Percentiles rank a stretch among this genome's conserved stretches.
phyloP scores from a whole-genome alignment of 768 basidiomycete genomes.

The Xerocomus brunneocitrinus region DNA sequence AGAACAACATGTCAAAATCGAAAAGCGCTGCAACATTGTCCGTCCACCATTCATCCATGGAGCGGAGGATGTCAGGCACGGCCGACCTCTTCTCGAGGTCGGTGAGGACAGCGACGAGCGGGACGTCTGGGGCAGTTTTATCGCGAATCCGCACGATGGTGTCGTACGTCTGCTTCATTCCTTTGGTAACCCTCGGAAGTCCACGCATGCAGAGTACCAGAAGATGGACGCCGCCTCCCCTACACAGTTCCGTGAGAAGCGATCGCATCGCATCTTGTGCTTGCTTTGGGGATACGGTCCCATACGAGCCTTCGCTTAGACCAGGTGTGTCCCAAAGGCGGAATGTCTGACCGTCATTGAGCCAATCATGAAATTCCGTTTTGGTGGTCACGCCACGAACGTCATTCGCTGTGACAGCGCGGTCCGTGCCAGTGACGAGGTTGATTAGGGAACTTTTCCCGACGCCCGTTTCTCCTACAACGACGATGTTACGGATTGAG shows the following conservation, averaged over 20 bases:
- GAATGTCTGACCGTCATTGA: slow-evolving; percentile 15
- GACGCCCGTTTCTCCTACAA: slow-evolving; percentile 28
- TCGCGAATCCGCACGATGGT: slow-evolving; percentile 19
- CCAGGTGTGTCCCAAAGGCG: slow-evolving; percentile 32
- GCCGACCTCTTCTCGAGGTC: slow-evolving; percentile 30
- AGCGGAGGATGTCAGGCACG: slow-evolving; percentile 11
- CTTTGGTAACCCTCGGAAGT: slow-evolving; percentile 20
- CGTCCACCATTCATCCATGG: slow-evolving; percentile 39
- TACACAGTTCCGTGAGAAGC: slow-evolving; percentile 20
- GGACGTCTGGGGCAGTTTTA: slow-evolving; percentile 14
- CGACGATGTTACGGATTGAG: slow-evolving; percentile 25
- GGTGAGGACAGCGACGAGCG: slow-evolving; percentile 27
- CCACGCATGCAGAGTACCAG: slow-evolving; percentile 27
- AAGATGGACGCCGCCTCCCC: slow-evolving; percentile 22
- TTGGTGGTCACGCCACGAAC: slow-evolving; percentile 22
- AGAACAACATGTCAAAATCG: slow-evolving; percentile 30
- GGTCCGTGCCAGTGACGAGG: slow-evolving; percentile 22
- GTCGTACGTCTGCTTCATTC: slow-evolving; percentile 28
- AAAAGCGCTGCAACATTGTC: slow-evolving; percentile 27
- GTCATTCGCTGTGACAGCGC: slow-evolving; percentile 19
- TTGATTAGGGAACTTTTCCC: slow-evolving; percentile 32
- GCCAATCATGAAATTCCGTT: slow-evolving; percentile 17
- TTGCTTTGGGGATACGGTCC: slow-evolving; percentile 19
- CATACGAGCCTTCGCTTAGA: slow-evolving; percentile 26
- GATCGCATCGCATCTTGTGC: slow-evolving; percentile 24